Percentiles rank a stretch among this genome's conserved stretches.
These are phyloP conservation scores for Backusella circina DNA, from an alignment of 192 early-diverging fungal genomes.

Conservation along the genomic window DNA sequence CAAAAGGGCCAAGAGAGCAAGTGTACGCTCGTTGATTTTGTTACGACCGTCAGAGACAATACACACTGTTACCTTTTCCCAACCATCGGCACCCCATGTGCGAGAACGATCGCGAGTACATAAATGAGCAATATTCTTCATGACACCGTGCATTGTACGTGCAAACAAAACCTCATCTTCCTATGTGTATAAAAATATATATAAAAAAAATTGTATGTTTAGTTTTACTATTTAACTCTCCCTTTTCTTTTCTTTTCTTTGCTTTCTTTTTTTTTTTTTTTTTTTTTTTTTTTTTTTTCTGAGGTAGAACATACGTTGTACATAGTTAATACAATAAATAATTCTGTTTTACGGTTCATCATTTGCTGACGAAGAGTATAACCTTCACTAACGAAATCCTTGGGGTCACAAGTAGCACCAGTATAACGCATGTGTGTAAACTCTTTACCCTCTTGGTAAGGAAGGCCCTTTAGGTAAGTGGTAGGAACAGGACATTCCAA, in stretches of 20 bases:
- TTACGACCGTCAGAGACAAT: slow-evolving; percentile 77
- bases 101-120: slow-evolving; percentile 52
- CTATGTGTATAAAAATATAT: slow-evolving; percentile 17
- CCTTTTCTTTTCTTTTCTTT: background rate
- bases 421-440: slow-evolving; percentile 77
- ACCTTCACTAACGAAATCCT: slow-evolving; percentile 51
- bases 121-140: slow-evolving; percentile 77
- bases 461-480: slow-evolving; percentile 42
- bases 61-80: slow-evolving; percentile 77
- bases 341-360: slow-evolving; percentile 60
- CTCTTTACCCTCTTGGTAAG: slow-evolving; percentile 52
- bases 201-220: slow-evolving; percentile 28
- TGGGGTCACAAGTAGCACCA: slow-evolving; percentile 65
- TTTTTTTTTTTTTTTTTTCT: background rate
- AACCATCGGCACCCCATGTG: slow-evolving; percentile 56
- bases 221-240: background rate
- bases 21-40: slow-evolving; percentile 59
- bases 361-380: slow-evolving; percentile 67
- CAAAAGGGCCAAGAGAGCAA: slow-evolving; percentile 67
- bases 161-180: slow-evolving; percentile 75
- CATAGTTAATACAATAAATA: slow-evolving; percentile 84
- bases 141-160: slow-evolving; percentile 71
- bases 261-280: background rate
- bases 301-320: slow-evolving; percentile 41
- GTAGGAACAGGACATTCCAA: slow-evolving; percentile 68